Conservation (phyloP, 257 asterid species). For the Nemophila menziesii region DNA sequence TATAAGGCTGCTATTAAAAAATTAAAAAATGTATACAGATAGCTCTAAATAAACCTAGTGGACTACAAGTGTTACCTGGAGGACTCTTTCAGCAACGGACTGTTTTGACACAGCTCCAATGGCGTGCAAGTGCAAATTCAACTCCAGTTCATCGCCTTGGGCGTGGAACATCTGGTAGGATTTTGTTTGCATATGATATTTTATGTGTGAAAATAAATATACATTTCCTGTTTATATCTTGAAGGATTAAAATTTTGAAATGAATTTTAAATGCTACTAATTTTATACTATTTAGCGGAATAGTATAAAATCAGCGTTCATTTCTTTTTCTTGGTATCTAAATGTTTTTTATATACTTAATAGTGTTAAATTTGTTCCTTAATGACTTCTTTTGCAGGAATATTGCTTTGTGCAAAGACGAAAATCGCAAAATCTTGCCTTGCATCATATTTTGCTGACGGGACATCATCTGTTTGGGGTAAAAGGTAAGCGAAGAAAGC, state of each 20-base stretch:
- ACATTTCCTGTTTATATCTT: neutral
- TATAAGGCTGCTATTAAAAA: neutral
- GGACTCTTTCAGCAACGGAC: constrained; percentile 96
- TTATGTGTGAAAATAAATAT: neutral
- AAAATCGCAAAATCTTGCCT: constrained; percentile 69
- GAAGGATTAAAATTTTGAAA: neutral
- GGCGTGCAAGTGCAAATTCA: constrained; percentile 43
- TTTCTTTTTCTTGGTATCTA: neutral
- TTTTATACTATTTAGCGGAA: neutral
- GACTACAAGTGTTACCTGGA: constrained; percentile 95
- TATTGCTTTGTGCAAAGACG: constrained; percentile 92
- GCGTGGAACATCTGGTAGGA: constrained; percentile 92
- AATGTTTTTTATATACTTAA: neutral
- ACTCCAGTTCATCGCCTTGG: constrained; percentile 99
- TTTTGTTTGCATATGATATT: constrained; percentile 10
- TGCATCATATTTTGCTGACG: constrained; percentile 83
- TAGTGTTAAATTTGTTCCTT: constrained; percentile 4
- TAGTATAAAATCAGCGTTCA: neutral
- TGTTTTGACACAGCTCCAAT: constrained; percentile 75
- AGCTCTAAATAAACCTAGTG: constrained; percentile 80
- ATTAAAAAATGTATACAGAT: constrained; percentile 38
- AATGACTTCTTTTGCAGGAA: constrained; percentile 35
- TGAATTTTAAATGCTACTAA: neutral
- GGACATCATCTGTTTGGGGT: constrained; percentile 54
- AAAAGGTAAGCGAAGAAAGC: constrained; percentile 30